Percentiles rank a stretch among this genome's conserved stretches.
Conservation (phyloP, 2,329 filamentous ascomycete species). For the Plenodomus lindquistii region DNA sequence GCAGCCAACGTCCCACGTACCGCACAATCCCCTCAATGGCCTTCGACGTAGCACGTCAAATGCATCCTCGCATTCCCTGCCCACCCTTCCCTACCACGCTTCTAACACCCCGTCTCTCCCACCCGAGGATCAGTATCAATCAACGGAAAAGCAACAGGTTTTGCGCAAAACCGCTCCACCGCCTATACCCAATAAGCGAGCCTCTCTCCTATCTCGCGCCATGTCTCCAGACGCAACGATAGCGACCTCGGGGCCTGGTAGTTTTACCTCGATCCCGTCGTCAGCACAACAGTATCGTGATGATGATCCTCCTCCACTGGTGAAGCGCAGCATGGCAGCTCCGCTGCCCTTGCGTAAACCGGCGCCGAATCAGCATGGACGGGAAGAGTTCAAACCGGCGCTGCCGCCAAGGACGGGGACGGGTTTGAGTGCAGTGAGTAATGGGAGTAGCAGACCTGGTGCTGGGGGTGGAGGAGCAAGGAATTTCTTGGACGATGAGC, state of each 20-base stretch:
- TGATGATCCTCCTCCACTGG: conserved; percentile 13
- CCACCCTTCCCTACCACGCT: conserved; percentile 19
- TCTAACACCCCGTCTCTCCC: conserved; percentile 6
- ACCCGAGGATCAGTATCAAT: not conserved
- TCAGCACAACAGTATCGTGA: conserved; percentile 30
- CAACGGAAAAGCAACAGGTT: conserved; percentile 22
- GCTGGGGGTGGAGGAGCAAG: conserved; percentile 17
- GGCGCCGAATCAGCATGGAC: conserved; percentile 24
- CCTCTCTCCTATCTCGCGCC: conserved; percentile 26
- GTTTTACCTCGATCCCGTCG: conserved; percentile 2
- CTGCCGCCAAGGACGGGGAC: conserved; percentile 40
- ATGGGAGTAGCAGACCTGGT: conserved; percentile 5
- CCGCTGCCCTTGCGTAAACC: conserved; percentile 16
- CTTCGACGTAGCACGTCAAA: conserved; percentile 28
- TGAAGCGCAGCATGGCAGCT: conserved; percentile 33
- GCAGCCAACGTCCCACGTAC: conserved; percentile 21
- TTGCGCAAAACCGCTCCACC: conserved; percentile 40
- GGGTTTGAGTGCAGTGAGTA: conserved; percentile 23
- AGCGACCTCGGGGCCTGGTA: not conserved
- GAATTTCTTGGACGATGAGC: conserved; percentile 42
- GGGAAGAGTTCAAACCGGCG: conserved; percentile 30
- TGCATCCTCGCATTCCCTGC: conserved; percentile 39
- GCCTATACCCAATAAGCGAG: conserved; percentile 40
- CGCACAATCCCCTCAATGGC: conserved; percentile 17
- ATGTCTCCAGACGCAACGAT: conserved; percentile 7